A percentile compares a stretch with the other conserved stretches of the same genome.
Conservation (phyloP, 1,284 basidiomycete genomes). For the Flammula alnicola region DNA sequence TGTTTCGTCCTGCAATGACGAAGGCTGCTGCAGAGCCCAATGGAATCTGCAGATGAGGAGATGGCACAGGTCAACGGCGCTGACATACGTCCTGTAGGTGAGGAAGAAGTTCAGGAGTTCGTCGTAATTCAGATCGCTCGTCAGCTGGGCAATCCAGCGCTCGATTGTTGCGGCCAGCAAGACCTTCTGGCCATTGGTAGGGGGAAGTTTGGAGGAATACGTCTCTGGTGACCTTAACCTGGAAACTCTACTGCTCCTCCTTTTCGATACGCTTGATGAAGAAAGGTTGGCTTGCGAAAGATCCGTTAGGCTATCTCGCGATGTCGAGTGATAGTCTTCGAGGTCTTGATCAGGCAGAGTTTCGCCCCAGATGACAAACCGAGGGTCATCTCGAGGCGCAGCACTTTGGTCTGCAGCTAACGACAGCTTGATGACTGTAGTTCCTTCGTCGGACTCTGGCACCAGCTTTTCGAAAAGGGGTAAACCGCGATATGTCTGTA, state of each 20-base stretch:
- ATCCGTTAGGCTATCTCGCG: conserved; percentile 49
- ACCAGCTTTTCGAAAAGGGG: conserved; percentile 67
- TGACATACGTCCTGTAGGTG: conserved; percentile 84
- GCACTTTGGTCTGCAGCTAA: conserved; percentile 65
- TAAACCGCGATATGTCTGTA: conserved; percentile 80
- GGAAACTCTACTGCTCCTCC: conserved; percentile 29
- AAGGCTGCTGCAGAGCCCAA: conserved; percentile 74
- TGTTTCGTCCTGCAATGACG: conserved; percentile 60
- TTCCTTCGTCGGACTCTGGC: conserved; percentile 44
- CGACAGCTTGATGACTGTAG: conserved; percentile 70
- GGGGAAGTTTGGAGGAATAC: conserved; percentile 24
- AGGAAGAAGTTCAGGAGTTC: conserved; percentile 87
- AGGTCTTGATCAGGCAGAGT: conserved; percentile 47
- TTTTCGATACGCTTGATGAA: conserved; percentile 29
- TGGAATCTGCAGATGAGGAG: conserved; percentile 84
- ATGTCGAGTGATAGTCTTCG: conserved; percentile 50
- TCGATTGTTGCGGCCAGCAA: conserved; percentile 87
- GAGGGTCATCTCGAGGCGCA: conserved; percentile 79
- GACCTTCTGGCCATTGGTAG: conserved; percentile 47
- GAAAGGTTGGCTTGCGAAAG: conserved; percentile 23
- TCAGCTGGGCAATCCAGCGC: conserved; percentile 88
- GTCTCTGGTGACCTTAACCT: conserved; percentile 37
- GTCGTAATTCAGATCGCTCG: conserved; percentile 82
- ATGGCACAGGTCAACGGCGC: conserved; percentile 75
- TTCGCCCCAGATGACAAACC: conserved; percentile 90